Base-by-base conservation (phyloP, 352 stramenopile genomes). In the Phytophthora pseudosyringae region DNA sequence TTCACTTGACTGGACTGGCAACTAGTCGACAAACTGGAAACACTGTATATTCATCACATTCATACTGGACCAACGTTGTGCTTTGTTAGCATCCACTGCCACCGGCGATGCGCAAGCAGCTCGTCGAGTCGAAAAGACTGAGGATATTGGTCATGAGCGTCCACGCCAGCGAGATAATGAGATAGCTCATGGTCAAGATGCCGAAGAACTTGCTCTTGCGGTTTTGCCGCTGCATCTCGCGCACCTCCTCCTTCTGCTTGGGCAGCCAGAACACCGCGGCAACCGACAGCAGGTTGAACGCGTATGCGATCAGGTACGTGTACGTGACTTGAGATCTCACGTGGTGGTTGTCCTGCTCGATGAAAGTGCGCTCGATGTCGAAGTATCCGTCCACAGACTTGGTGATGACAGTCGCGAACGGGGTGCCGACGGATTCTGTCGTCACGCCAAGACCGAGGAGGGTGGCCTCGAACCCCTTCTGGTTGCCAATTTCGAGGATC, bases 111-210 rank as follows among this genome's bases (percentile, higher is more conserved):
- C 76, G 66, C 13, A 88, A 58, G 35, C 76, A 88, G 38, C 64
- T 75, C 11, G 83, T 91, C 7, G 67, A 76, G 26, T 78, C 62
- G 43, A 71, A 88, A 10, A 89, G 50, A 40, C 71, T 83, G 12
- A 91, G 39, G 46, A 89, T 57, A 53, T 89, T 89, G 25, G 77
- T 88, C 74, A 82, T 86, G 18, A 89, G 44, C 3, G 74, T 78
- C 78, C 78, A 89, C 3, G 36, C 32, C 16, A 86, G 49, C 5
- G 74, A 67, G 28, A 88, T 84, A 5, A 58, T 33, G 3, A 86
- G 43, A 31, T 78, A 72, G 10, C 21, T 18, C 16, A 78, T 57
- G 0, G 75, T 80, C n/a, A 78, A 12, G 1, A 58, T 67, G 28
- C 74, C 77, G 35, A 67, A 50, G 16, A 73, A 43, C 48, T 78